These are phyloP conservation scores for Rheum nobile DNA, from an alignment of 148 eudicot genomes.

Conservation along the genomic window DNA sequence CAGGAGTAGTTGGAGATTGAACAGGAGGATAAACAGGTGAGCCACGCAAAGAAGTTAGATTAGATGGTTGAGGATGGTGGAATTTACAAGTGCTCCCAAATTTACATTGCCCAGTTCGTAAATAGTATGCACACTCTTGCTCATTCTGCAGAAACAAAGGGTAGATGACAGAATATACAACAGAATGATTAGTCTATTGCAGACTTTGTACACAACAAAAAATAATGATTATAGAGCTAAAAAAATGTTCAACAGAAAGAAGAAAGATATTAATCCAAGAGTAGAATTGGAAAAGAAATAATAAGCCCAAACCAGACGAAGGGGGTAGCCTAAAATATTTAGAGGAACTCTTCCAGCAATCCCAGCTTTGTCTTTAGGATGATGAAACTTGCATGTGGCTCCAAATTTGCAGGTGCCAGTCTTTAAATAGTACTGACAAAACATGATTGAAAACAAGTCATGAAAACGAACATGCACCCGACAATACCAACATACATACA, in stretches of 20 bases:
- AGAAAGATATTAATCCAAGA: background rate
- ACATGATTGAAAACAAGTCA: background rate
- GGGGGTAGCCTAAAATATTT: slow-evolving; percentile 89
- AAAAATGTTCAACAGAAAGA: background rate
- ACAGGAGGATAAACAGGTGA: slow-evolving; percentile 82
- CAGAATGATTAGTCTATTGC: background rate
- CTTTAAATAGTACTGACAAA: slow-evolving; percentile 72
- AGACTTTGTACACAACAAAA: background rate
- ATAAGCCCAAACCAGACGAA: slow-evolving; percentile 59
- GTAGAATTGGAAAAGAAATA: background rate
- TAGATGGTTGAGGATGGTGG: slow-evolving; percentile 94
- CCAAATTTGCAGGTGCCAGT: slow-evolving; percentile 96
- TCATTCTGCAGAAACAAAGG: slow-evolving; percentile 36
- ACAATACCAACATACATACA: background rate
- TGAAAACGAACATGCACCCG: background rate
- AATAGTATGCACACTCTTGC: slow-evolving; percentile 75
- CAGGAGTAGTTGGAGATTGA: slow-evolving; percentile 61
- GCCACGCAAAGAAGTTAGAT: slow-evolving; percentile 54
- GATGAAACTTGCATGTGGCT: slow-evolving; percentile 94
- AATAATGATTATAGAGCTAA: background rate
- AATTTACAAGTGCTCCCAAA: slow-evolving; percentile 92
- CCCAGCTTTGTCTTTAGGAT: slow-evolving; percentile 92
- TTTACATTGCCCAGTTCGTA: slow-evolving; percentile 93
- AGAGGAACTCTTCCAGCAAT: slow-evolving; percentile 74
- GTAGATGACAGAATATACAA: background rate